phyloP scores from a whole-genome alignment of 1,139 yeast species.

The Yamadazyma diospyri region DNA sequence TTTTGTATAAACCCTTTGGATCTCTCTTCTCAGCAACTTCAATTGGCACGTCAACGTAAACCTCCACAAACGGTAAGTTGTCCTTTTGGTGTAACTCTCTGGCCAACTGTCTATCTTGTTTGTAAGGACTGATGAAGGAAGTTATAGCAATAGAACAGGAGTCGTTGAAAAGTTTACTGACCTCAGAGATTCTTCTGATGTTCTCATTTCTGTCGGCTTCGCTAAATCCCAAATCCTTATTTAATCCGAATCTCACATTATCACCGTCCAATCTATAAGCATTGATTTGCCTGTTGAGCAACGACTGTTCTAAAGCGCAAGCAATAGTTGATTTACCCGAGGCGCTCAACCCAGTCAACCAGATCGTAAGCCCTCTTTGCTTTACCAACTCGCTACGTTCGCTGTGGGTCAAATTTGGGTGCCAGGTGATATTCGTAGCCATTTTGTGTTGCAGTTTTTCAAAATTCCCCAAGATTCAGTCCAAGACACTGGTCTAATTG shows the following conservation, averaged over 20 bases:
- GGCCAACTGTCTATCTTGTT: conserved; percentile 78
- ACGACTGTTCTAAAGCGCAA: conserved; percentile 82
- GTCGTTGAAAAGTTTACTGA: conserved; percentile 85
- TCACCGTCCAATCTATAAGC: conserved; percentile 94
- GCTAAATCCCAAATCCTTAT: conserved; percentile 90
- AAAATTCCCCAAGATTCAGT: background rate
- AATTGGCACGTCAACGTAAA: conserved; percentile 86
- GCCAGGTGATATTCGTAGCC: conserved; percentile 98
- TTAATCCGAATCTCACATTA: conserved; percentile 88
- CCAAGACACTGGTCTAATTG: conserved; percentile 6
- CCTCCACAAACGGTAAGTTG: conserved; percentile 81
- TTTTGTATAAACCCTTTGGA: conserved; percentile 93
- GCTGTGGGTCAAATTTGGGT: conserved; percentile 76
- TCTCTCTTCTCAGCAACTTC: conserved; percentile 94
- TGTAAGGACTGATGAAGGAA: conserved; percentile 89
- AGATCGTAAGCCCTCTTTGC: conserved; percentile 85
- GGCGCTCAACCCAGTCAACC: conserved; percentile 95
- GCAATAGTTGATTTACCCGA: conserved; percentile 95
- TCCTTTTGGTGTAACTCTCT: conserved; percentile 77
- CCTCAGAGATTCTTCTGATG: conserved; percentile 91
- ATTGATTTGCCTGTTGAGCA: conserved; percentile 62
- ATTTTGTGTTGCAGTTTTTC: conserved; percentile 29
- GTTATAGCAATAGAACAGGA: conserved; percentile 82
- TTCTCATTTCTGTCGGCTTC: conserved; percentile 92
- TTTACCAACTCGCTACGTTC: conserved; percentile 72